A percentile compares a stretch with the other conserved stretches of the same genome.
Evolutionary conservation across 768 basidiomycete genomes (phyloP).

Genomic region (Mycena polygramma): DNA sequence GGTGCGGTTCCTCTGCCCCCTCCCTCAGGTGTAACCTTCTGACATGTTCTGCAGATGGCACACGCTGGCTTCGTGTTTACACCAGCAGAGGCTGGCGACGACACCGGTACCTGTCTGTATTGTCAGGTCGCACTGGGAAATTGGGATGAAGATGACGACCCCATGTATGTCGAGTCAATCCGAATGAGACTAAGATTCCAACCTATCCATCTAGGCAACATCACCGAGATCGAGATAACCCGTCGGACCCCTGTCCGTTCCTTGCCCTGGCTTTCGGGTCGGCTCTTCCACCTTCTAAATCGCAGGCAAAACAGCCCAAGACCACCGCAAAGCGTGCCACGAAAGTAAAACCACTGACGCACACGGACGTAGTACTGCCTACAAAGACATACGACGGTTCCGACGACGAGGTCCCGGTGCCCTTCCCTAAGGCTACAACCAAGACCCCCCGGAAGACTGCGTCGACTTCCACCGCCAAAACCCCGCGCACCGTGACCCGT

Average conservation of each 20-base stretch:
- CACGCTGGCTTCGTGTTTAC: constrained; percentile 90
- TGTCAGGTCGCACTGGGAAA: constrained; percentile 85
- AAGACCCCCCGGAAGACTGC: constrained; percentile 40
- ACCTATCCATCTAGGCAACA: constrained; percentile 66
- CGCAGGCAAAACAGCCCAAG: constrained; percentile 44
- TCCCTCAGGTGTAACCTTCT: constrained; percentile 6
- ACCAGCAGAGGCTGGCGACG: constrained; percentile 76
- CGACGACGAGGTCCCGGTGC: constrained; percentile 45
- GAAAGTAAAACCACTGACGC: constrained; percentile 44
- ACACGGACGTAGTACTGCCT: constrained; percentile 52
- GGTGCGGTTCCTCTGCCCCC: constrained; percentile 51
- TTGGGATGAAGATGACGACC: constrained; percentile 92
- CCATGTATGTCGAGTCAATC: constrained; percentile 69
- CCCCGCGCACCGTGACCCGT: constrained; percentile 41
- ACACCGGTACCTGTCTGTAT: constrained; percentile 88
- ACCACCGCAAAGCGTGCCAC: constrained; percentile 43
- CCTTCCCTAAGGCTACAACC: constrained; percentile 35
- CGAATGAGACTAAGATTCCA: constrained; percentile 11
- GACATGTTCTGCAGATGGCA: constrained; percentile 72
- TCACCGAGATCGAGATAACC: constrained; percentile 77
- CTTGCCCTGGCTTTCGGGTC: constrained; percentile 48
- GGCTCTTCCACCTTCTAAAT: constrained; percentile 46
- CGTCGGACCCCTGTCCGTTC: constrained; percentile 57
- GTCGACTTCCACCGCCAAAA: constrained; percentile 40
- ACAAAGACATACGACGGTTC: constrained; percentile 57